A percentile compares a stretch with the other conserved stretches of the same genome.
These are phyloP conservation scores for Trebouxiophyceae sp. DNA, from an alignment of 163 green algal species.

Conservation along the genomic window DNA sequence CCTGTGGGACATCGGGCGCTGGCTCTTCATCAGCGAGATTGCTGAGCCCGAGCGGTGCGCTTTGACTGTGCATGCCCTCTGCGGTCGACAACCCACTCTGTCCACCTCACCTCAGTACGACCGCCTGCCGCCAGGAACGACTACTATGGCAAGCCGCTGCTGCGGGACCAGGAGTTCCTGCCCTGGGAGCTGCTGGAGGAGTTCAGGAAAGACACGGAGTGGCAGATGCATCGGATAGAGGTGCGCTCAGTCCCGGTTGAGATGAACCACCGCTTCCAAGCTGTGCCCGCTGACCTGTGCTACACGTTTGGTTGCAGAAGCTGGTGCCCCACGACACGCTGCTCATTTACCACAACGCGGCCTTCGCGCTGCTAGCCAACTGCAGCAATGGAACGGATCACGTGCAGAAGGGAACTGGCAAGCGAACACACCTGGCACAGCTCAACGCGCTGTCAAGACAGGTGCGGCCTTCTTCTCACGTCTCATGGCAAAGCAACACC, in stretches of 20 bases:
- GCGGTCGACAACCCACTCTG: too few relatives aligned
- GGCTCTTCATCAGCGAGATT: not conserved
- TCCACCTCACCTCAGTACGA: too few relatives aligned
- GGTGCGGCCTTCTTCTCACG: not conserved
- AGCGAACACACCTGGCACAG: not conserved
- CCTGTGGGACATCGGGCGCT: not conserved
- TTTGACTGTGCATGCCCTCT: too few relatives aligned
- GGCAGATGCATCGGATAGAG: not conserved
- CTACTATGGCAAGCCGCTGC: not conserved
- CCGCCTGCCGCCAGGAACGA: too few relatives aligned
- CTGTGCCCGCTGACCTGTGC: too few relatives aligned
- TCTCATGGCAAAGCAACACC: not conserved
- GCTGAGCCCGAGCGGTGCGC: not conserved
- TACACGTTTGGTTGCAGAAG: not conserved
- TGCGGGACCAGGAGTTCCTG: conserved; percentile 1
- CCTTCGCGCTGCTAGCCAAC: not conserved
- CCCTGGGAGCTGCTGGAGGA: not conserved
- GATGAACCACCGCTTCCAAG: too few relatives aligned
- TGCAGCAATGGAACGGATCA: not conserved
- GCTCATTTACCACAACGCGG: not conserved
- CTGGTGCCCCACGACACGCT: not conserved
- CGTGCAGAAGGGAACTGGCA: not conserved
- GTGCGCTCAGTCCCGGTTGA: too few relatives aligned
- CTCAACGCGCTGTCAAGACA: not conserved
- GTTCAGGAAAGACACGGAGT: not conserved